phyloP scores from a whole-genome alignment of 2,329 filamentous ascomycete species.

The Leptographium radiaticola region DNA sequence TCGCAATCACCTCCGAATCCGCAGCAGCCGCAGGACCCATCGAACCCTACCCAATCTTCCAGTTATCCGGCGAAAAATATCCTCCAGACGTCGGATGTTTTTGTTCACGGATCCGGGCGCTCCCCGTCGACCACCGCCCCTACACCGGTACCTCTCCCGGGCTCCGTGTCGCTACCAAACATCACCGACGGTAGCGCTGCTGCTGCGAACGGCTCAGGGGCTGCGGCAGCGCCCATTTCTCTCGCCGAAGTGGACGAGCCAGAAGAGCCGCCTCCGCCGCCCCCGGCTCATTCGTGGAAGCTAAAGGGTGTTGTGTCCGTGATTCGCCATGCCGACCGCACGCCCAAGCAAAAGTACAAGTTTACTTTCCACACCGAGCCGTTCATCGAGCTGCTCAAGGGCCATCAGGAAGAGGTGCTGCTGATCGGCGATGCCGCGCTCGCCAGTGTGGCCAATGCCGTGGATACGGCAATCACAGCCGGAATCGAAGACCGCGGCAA shows the following conservation, averaged over 20 bases:
- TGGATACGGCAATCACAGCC: slow-evolving; percentile 64
- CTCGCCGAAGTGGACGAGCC: slow-evolving; percentile 14
- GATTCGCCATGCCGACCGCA: slow-evolving; percentile 90
- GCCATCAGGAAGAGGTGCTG: slow-evolving; percentile 91
- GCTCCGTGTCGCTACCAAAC: neutral
- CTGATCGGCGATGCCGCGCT: slow-evolving; percentile 85
- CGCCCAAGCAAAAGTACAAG: slow-evolving; percentile 98
- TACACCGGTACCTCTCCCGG: neutral
- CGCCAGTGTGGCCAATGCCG: slow-evolving; percentile 77
- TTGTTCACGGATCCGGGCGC: neutral
- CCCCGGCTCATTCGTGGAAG: slow-evolving; percentile 90
- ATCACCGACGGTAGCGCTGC: neutral
- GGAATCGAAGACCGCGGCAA: slow-evolving; percentile 78
- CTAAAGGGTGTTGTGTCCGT: slow-evolving; percentile 96
- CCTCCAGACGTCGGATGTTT: neutral
- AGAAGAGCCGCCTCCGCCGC: slow-evolving; percentile 49
- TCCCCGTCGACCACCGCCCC: neutral
- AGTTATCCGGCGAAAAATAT: neutral
- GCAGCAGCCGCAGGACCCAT: neutral
- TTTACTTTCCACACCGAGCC: slow-evolving; percentile 97
- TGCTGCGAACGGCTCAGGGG: neutral
- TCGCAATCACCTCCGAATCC: neutral
- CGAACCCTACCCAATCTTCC: neutral
- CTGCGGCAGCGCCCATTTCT: neutral
- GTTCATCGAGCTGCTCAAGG: slow-evolving; percentile 87